Evolutionary conservation across 768 basidiomycete species (phyloP), one percentile per base, ranked within the genome.

Genomic region (Hygrophorus pudorinus): DNA sequence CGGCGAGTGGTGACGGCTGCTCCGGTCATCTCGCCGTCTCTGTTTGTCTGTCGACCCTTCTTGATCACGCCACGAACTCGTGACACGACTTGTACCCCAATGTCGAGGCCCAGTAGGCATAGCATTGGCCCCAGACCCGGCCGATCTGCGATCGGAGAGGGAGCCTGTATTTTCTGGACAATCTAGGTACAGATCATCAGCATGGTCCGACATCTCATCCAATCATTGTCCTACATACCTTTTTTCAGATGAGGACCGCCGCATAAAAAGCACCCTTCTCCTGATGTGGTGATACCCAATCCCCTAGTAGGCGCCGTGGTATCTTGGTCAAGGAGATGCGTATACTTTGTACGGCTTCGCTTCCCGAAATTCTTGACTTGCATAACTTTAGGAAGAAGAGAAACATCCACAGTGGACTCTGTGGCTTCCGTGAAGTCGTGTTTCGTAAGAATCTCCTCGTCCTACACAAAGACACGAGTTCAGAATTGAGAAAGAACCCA

Each of bases 311-410:
- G 48, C 17, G 51, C 65, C 4, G 87, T 89, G 0, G 94, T 98
- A 59, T 98, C 94, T 69, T 98, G 88, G 56, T 93, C 93, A 30
- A 90, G 64, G 50, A 99, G 64, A 65, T 99, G 94, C 12, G 96
- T 98, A 55, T 98, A 98, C 66, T 99, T 93, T 24, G 89, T 91
- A 37, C 85, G 80, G 58, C 87, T 79, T 48, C 88, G 81, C 63
- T 91, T 92, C 37, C 90, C 89, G 56, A 93, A 97, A 65, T 97
- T 82, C 62, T 80, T 82, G 56, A 93, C 89, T 65, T 98, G 96
- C 93, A 98, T 94, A 46, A 96, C 85, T 65, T 88, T 78, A 7
- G 96, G 96, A 24, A 99, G 71, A 51, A 89, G 50, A 1, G 88
- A 82, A 29, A 98, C 76, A 56, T 98, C 94, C 47, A 94, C 59